phyloP scores from a whole-genome alignment of 495 filamentous ascomycete species.

The Podospora fimiseda region DNA sequence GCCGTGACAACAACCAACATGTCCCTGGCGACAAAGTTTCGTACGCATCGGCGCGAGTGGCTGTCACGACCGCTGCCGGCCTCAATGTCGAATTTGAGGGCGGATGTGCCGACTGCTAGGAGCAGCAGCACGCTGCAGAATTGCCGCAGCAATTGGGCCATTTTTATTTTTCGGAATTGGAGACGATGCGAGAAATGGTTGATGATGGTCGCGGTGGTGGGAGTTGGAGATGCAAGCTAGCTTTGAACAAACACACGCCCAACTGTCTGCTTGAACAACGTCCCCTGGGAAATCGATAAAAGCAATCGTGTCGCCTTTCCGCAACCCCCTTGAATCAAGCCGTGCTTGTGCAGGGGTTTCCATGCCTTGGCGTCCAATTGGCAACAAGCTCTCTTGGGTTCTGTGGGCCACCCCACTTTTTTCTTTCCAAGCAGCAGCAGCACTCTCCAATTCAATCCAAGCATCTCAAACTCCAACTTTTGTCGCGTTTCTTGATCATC shows the following conservation, averaged over 20 bases:
- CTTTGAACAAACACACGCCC: too few relatives aligned
- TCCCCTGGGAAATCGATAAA: slow-evolving; percentile 1
- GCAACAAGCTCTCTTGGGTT: background rate
- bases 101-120: slow-evolving; percentile 57
- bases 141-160: slow-evolving; percentile 38
- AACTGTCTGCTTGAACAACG: too few relatives aligned
- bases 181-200: background rate
- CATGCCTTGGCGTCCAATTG: slow-evolving; percentile 16
- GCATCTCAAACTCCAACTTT: too few relatives aligned
- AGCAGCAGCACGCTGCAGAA: slow-evolving; percentile 45
- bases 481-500: too few relatives aligned
- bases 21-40: slow-evolving; percentile 91
- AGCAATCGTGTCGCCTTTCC: slow-evolving; percentile 4
- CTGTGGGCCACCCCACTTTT: too few relatives aligned
- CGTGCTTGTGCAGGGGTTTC: slow-evolving; percentile 1
- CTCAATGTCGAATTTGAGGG: slow-evolving; percentile 88
- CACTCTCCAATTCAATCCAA: too few relatives aligned
- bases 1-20: slow-evolving; percentile 98
- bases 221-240: too few relatives aligned
- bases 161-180: slow-evolving; percentile 18
- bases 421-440: too few relatives aligned
- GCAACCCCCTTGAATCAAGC: background rate
- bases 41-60: slow-evolving; percentile 72
- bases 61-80: slow-evolving; percentile 57
- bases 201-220: slow-evolving; percentile 5